Conservation (phyloP, 2,329 filamentous ascomycete genomes). For the Amylocarpus encephaloides region DNA sequence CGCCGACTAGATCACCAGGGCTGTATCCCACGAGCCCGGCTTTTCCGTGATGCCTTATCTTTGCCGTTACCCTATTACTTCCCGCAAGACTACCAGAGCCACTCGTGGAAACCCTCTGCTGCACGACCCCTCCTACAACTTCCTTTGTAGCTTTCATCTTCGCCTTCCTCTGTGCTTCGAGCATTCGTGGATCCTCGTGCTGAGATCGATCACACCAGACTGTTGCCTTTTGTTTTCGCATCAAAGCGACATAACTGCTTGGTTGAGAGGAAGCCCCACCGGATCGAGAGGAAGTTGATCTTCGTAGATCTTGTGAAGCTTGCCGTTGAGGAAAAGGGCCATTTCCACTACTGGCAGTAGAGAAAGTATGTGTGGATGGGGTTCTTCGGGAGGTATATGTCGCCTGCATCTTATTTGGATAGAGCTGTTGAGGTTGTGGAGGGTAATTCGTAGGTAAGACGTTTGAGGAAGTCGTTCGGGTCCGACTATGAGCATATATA, state of each 20-base stretch:
- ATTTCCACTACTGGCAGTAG: conserved; percentile 52
- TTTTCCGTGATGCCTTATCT: conserved; percentile 84
- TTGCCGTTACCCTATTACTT: conserved; percentile 61
- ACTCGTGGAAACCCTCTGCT: conserved; percentile 34
- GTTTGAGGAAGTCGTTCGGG: conserved; percentile 35
- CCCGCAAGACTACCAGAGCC: conserved; percentile 31
- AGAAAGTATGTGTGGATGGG: conserved; percentile 64
- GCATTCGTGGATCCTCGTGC: conserved; percentile 77
- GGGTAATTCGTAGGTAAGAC: conserved; percentile 22
- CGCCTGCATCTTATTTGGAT: conserved; percentile 28
- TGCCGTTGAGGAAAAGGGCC: conserved; percentile 44
- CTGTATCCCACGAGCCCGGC: conserved; percentile 71
- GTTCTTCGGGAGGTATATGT: conserved; percentile 44
- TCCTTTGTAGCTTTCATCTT: conserved; percentile 82
- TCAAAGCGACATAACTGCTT: conserved; percentile 86
- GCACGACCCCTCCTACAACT: conserved; percentile 55
- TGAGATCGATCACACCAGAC: conserved; percentile 97
- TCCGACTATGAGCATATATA: conserved; percentile 28
- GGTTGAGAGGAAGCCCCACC: conserved; percentile 40
- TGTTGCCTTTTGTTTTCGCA: conserved; percentile 94
- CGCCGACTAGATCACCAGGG: conserved; percentile 61
- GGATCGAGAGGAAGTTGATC: conserved; percentile 77
- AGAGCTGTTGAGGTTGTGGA: conserved; percentile 17
- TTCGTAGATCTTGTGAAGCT: conserved; percentile 58
- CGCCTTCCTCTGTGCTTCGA: conserved; percentile 77